Conservation (phyloP, 2,329 filamentous ascomycete genomes). For the Aspergillus sojae region DNA sequence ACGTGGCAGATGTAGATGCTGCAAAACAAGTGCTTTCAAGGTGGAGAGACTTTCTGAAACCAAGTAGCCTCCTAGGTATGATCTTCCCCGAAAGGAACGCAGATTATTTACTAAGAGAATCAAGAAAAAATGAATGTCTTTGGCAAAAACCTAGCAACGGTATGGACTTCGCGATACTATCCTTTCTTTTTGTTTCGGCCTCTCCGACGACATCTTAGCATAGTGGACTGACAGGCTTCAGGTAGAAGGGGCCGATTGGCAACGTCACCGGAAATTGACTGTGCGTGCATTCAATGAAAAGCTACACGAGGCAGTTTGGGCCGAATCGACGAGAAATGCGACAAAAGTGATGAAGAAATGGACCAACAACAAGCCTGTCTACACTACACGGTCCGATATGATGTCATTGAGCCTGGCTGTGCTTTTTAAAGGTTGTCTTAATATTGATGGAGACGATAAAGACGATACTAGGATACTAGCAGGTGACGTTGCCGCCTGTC, state of each 20-base stretch:
- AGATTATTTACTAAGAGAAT: background rate
- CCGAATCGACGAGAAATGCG: background rate
- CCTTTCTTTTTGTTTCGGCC: background rate
- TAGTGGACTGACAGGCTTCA: background rate
- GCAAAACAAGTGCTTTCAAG: constrained; percentile 9
- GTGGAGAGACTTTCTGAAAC: constrained; percentile 5
- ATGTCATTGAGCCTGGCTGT: constrained; percentile 1
- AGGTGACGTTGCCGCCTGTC: background rate
- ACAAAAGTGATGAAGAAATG: background rate
- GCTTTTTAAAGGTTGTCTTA: constrained; percentile 2
- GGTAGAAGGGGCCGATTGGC: constrained; percentile 8
- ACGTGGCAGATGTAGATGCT: background rate
- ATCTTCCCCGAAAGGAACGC: background rate
- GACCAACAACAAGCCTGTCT: background rate
- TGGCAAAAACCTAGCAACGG: background rate
- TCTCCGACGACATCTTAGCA: no score
- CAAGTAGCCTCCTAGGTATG: background rate
- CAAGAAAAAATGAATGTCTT: background rate
- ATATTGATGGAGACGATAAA: background rate
- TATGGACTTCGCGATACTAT: no score
- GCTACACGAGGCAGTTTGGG: constrained; percentile 3
- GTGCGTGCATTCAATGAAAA: constrained; percentile 2
- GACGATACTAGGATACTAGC: no score
- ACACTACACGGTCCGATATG: constrained; percentile 4
- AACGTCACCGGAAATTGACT: constrained; percentile 7